Percentiles rank a stretch among this genome's conserved stretches.
These are phyloP conservation scores for Neopestalotiopsis clavispora DNA, from an alignment of 2,329 filamentous ascomycete species.

Conservation along the genomic window DNA sequence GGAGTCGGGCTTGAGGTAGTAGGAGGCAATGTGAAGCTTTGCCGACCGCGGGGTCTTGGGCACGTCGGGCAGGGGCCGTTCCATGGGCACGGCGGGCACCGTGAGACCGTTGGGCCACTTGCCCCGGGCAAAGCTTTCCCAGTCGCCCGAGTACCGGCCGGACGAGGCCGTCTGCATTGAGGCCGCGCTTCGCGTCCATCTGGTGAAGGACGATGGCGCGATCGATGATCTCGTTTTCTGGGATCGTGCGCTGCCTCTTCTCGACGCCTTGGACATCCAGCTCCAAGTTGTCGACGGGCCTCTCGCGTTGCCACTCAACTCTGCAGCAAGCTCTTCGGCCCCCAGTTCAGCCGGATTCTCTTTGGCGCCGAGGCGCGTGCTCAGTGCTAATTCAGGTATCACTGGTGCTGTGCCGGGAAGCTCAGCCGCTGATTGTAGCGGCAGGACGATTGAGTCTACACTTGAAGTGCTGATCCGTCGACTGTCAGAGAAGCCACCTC, in stretches of 20 bases:
- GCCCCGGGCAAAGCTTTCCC: conserved; percentile 16
- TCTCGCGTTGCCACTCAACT: background rate
- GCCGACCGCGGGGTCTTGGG: conserved; percentile 8
- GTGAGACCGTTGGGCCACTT: conserved; percentile 17
- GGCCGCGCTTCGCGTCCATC: conserved; percentile 14
- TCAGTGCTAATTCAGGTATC: background rate
- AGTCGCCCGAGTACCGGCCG: conserved; percentile 15
- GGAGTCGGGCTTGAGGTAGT: conserved; percentile 5
- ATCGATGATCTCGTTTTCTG: background rate
- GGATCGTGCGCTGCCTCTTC: background rate
- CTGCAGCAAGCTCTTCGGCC: background rate
- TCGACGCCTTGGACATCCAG: conserved; percentile 19
- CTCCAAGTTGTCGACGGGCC: conserved; percentile 9
- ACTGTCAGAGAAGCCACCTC: background rate
- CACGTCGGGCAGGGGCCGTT: conserved; percentile 1
- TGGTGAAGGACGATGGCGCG: background rate
- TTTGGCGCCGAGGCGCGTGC: background rate
- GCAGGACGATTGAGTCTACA: conserved; percentile 1
- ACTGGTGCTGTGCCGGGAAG: conserved; percentile 2
- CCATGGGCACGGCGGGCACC: conserved; percentile 13
- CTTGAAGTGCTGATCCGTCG: background rate
- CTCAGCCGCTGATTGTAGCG: background rate
- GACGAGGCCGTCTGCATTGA: conserved; percentile 14
- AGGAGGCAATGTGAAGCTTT: background rate
- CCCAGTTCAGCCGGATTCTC: conserved; percentile 19